Evolutionary conservation across 768 basidiomycete species (phyloP), one percentile per base, ranked within the genome.

Genomic region (Lepiota subincarnata): DNA sequence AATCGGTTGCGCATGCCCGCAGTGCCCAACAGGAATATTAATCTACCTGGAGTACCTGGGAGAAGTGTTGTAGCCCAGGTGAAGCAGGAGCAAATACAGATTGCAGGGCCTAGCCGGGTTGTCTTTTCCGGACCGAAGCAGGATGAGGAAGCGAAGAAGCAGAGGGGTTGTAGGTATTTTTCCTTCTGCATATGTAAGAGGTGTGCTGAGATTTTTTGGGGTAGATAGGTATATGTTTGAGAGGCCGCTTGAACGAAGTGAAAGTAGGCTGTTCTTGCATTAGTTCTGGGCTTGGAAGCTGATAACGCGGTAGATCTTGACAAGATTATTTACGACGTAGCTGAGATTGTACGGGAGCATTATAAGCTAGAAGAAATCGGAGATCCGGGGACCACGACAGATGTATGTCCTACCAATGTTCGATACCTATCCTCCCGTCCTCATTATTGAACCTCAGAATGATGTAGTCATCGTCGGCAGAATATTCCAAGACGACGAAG

Each of bases 221-320:
- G 20, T 59, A 91, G 88, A 86, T 77, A 81, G 89, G 24, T 98
- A 98, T 66, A 95, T 96, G 94, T 93, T 89, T 63, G 94, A 98
- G 68, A 93, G 91, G 70, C 76, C 88, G 20, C 82, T 83, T 1
- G 89, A 90, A 63, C 76, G 94, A 42, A 87, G 91, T 57, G 87
- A 87, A 77, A 84, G 93, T 92, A 59, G 45, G 67, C 60, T 20
- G 7, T 12, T 26, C 19, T 8, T 20, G n/a, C 12, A 10, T 39
- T 35, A 47, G 22, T 22, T 28, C 19, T 19, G 19, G 20, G 34
- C 48, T 41, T 57, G 42, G 3, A 13, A 52, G 28, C 20, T 37
- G 48, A 47, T 55, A 35, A 19, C 38, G 31, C 24, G 26, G 11
- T 40, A 95, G 92, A 72, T 13, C 80, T 99, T 49, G 95, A 98